These are phyloP conservation scores for Fusarium paranaense DNA, from an alignment of 2,329 filamentous ascomycete species.

Conservation along the genomic window DNA sequence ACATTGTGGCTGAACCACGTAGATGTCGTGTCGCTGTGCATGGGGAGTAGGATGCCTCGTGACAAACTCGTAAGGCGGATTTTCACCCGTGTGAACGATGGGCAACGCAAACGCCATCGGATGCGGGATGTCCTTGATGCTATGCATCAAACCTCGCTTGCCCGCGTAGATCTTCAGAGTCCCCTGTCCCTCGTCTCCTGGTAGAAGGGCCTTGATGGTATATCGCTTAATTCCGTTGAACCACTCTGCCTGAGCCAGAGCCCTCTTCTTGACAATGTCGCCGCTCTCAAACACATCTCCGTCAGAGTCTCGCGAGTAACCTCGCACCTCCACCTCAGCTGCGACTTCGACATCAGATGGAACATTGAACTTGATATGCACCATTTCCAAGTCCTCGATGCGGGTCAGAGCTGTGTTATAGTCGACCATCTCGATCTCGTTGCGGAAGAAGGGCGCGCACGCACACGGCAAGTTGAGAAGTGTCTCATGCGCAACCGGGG, in stretches of 20 bases:
- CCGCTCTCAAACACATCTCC: conserved; percentile 95
- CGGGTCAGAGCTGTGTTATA: conserved; percentile 90
- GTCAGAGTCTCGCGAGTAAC: conserved; percentile 83
- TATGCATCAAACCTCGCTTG: conserved; percentile 95
- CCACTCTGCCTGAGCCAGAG: conserved; percentile 93
- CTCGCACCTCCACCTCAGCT: conserved; percentile 89
- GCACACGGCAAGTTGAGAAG: conserved; percentile 87
- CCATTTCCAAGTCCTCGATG: conserved; percentile 92
- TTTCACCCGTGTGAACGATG: conserved; percentile 89
- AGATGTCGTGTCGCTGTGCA: conserved; percentile 96
- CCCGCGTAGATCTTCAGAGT: conserved; percentile 93
- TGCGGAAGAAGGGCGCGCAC: conserved; percentile 89
- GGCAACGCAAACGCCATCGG: conserved; percentile 90
- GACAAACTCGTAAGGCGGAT: conserved; percentile 94
- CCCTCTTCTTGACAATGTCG: conserved; percentile 85
- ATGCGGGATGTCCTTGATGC: conserved; percentile 95
- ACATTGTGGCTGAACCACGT: conserved; percentile 96
- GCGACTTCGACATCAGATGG: conserved; percentile 91
- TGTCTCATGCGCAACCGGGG: conserved; percentile 86
- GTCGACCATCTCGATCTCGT: conserved; percentile 81
- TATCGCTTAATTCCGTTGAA: conserved; percentile 87
- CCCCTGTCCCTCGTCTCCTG: conserved; percentile 90
- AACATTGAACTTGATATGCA: conserved; percentile 88
- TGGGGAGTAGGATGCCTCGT: conserved; percentile 95
- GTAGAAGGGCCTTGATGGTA: conserved; percentile 90